These are phyloP conservation scores for Eimeria sp. DNA, from an alignment of 169 alveolate species.

Conservation along the genomic window DNA sequence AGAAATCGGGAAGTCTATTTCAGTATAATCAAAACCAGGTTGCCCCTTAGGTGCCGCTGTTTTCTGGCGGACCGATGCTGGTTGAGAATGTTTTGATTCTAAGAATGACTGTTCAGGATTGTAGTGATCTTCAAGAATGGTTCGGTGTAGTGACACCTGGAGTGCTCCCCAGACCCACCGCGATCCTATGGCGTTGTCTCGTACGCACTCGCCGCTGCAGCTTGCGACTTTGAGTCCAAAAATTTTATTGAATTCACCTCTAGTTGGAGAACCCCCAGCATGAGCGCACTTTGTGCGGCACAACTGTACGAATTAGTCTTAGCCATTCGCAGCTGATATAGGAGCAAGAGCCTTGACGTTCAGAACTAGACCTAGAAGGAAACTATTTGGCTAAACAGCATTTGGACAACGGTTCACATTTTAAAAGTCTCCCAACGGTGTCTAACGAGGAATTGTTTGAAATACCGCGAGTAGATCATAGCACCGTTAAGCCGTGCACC, in stretches of 20 bases:
- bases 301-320: background rate
- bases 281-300: background rate
- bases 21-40: conserved; percentile 48
- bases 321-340: background rate
- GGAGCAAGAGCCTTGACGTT: background rate
- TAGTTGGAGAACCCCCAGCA: background rate
- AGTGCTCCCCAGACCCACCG: background rate
- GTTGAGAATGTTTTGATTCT: conserved; percentile 77
- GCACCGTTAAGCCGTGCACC: background rate
- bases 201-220: background rate
- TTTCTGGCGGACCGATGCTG: conserved; percentile 76
- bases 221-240: background rate
- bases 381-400: background rate
- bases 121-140: conserved; percentile 27
- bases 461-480: background rate
- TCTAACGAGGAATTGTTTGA: background rate
- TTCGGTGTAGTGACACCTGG: conserved; percentile 47
- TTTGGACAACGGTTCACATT: background rate
- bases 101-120: conserved; percentile 1
- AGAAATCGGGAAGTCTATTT: background rate
- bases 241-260: background rate
- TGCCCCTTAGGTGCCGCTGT: conserved; percentile 81
- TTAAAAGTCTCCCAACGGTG: background rate
- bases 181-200: background rate
- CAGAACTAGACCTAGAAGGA: background rate